Conservation (phyloP, 805 yeast species). For the Kodamaea kaohsiungensis region DNA sequence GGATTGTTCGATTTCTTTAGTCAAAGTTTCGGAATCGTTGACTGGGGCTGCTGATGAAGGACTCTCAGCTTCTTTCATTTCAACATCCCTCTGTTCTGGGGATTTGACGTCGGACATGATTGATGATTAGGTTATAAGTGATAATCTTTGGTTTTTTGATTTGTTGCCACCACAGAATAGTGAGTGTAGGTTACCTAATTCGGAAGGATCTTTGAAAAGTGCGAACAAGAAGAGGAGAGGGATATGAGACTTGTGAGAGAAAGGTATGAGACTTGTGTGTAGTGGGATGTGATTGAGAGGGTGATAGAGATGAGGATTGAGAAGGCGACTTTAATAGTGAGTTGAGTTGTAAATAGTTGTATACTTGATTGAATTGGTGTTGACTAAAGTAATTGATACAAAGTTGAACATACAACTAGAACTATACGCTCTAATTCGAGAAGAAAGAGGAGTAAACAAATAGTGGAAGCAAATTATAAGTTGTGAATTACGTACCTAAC, state of each 20-base stretch:
- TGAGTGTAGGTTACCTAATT: not conserved
- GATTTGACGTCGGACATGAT: conserved; percentile 8
- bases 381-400: too few species aligned
- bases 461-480: too few species aligned
- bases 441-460: too few species aligned
- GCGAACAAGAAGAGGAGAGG: not conserved
- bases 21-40: conserved; percentile 18
- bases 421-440: too few species aligned
- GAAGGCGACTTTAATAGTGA: too few species aligned
- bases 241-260: not conserved
- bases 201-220: not conserved
- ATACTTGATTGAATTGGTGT: too few species aligned
- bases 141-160: not conserved
- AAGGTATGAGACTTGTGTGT: too few species aligned
- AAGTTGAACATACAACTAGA: too few species aligned
- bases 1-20: conserved; percentile 39
- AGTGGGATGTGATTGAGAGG: too few species aligned
- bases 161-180: conserved; percentile 8
- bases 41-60: conserved; percentile 6
- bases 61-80: conserved; percentile 20
- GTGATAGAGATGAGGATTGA: too few species aligned
- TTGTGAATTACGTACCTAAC: too few species aligned
- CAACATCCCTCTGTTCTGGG: conserved; percentile 15
- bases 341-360: too few species aligned
- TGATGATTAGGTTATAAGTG: not conserved